A percentile compares a stretch with the other conserved stretches of the same genome.
Conservation (phyloP, 1,284 basidiomycete species). For the Cerioporus squamosus region DNA sequence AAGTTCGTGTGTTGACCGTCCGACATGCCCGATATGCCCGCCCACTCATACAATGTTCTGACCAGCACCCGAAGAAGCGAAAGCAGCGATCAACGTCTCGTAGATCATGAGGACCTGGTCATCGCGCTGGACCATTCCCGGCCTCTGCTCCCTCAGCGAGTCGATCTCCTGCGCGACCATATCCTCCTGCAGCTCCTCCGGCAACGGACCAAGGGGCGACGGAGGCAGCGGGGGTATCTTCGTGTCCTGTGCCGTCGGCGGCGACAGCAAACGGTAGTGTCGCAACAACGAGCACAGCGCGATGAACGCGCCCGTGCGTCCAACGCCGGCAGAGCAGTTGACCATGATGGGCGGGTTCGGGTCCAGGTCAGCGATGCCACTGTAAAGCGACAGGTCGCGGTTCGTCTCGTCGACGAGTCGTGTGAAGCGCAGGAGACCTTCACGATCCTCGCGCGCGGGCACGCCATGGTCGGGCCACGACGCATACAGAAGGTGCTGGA, state of each 20-base stretch:
- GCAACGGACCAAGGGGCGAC: conserved; percentile 62
- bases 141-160: conserved; percentile 76
- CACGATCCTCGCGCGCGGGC: conserved; percentile 59
- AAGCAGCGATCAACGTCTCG: conserved; percentile 53
- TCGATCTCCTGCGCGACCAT: conserved; percentile 77
- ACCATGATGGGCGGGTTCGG: conserved; percentile 79
- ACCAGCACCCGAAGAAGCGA: conserved; percentile 10
- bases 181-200: conserved; percentile 55
- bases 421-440: conserved; percentile 62
- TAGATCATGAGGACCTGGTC: conserved; percentile 75
- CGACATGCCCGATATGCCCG: background rate
- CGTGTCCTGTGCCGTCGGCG: conserved; percentile 27
- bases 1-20: background rate
- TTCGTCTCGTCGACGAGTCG: conserved; percentile 65
- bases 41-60: background rate
- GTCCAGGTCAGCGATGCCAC: conserved; percentile 35
- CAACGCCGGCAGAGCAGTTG: conserved; percentile 89
- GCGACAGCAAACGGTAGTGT: conserved; percentile 51
- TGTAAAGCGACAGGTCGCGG: conserved; percentile 44
- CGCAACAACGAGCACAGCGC: conserved; percentile 77
- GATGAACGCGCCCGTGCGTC: conserved; percentile 89
- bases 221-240: conserved; percentile 37
- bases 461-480: conserved; percentile 88
- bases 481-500: conserved; percentile 74
- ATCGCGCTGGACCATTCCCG: conserved; percentile 78